Evolutionary conservation across 108 stramenopile species (phyloP).

Genomic region (Aurantiochytrium sp.): DNA sequence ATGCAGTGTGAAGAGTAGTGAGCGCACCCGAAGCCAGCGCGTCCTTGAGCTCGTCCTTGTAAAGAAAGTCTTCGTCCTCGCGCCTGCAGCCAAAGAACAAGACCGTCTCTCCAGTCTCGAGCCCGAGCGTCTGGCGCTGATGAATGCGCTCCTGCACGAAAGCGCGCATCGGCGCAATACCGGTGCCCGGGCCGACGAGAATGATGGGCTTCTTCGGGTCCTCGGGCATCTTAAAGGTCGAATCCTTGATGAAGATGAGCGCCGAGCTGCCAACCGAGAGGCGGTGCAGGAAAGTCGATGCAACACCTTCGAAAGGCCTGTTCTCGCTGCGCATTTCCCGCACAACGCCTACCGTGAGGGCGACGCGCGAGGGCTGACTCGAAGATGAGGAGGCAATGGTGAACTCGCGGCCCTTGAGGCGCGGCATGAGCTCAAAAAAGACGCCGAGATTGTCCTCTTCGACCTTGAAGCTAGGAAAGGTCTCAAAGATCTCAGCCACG

Average conservation of each 20-base stretch:
- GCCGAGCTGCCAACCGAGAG: neutral
- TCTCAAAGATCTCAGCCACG: slow-evolving; percentile 54
- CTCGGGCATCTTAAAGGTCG: slow-evolving; percentile 65
- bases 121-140: slow-evolving; percentile 17
- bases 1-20: slow-evolving; percentile 69
- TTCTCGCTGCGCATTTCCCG: slow-evolving; percentile 29
- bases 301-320: slow-evolving; percentile 62
- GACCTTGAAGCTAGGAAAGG: neutral
- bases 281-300: slow-evolving; percentile 48
- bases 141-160: slow-evolving; percentile 77
- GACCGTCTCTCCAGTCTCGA: slow-evolving; percentile 54
- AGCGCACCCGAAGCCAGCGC: slow-evolving; percentile 59
- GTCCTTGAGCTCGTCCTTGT: slow-evolving; percentile 72
- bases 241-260: slow-evolving; percentile 74
- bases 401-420: slow-evolving; percentile 84
- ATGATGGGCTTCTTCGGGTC: slow-evolving; percentile 62
- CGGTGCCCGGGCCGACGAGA: slow-evolving; percentile 94
- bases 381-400: slow-evolving; percentile 84
- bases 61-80: slow-evolving; percentile 72
- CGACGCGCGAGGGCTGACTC: slow-evolving; percentile 70
- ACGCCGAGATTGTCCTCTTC: neutral
- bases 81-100: slow-evolving; percentile 94
- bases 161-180: slow-evolving; percentile 94
- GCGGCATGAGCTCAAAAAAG: slow-evolving; percentile 39
- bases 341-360: slow-evolving; percentile 79